Evolutionary conservation across 2,329 filamentous ascomycete genomes (phyloP), one percentile per base, ranked within the genome.

Genomic region (Colletotrichum eremochloae): DNA sequence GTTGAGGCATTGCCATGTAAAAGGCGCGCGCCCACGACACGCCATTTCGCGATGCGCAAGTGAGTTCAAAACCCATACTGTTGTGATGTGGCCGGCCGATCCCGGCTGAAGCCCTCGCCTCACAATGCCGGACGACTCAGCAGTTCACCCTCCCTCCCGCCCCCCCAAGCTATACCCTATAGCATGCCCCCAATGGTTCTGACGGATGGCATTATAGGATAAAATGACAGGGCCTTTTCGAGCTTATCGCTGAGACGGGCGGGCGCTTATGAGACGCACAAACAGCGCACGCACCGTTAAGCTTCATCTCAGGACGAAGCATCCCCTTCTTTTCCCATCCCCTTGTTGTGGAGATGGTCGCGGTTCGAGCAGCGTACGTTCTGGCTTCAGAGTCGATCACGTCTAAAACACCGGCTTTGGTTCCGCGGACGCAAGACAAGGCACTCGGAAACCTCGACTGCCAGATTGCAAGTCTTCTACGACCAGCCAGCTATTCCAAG

Each of bases 391-490:
- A 50, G 50, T 62, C n/a, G 68, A 57, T 46, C 64, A 63, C 53
- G 64, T 58, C 64, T 63, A 44, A 71, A 58, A 68, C 64, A 57
- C 64, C 52, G 64, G 68, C 42, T 46, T 55, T 38, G 14, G 55
- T 42, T 42, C 7, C 44, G 57, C 58, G 48, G 38, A 29, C 38
- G 31, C n/a, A 15, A 33, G 48, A 31, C 9, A 29, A 48, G 40
- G 60, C 38, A 38, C 24, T n/a, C 50, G 12, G 42, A 29, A 40
- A 24, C n/a, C 55, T 36, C 64, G 29, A 36, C 46, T 24, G 55
- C 40, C 53, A 52, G 20, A 52, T 52, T 56, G 50, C 38, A 68
- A 55, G 60, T 48, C 20, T 40, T 31, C 33, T 40, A 33, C 46
- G 38, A 63, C 24, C 36, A 42, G 48, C 46, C 7, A 24, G 29